Evolutionary conservation across 768 basidiomycete genomes (phyloP).

Genomic region (Jaapia argillacea): DNA sequence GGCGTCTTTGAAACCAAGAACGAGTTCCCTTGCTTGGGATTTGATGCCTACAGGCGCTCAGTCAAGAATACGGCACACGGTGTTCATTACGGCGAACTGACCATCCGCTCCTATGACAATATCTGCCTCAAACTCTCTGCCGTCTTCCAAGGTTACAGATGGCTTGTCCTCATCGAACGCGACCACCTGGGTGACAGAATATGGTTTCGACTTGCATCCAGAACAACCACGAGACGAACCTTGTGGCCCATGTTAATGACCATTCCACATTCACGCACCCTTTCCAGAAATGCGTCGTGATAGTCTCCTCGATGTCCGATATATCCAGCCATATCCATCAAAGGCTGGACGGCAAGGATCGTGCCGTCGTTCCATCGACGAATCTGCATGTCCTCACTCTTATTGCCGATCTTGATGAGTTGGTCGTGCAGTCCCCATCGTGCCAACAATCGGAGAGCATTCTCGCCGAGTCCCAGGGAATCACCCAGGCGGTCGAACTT

Average conservation of each 20-base stretch:
- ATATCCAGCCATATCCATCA: neutral
- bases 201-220: neutral
- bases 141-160: conserved; percentile 8
- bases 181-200: neutral
- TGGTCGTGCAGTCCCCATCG: neutral
- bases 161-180: neutral
- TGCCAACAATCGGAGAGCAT: neutral
- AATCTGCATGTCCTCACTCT: neutral
- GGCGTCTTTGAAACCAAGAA: neutral
- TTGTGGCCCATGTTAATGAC: neutral
- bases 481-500: neutral
- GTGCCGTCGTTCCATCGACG: neutral
- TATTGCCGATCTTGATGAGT: neutral
- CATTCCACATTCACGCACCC: neutral
- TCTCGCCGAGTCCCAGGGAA: neutral
- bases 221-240: neutral
- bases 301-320: neutral
- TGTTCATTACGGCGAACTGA: conserved; percentile 1
- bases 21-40: neutral
- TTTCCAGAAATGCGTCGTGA: neutral
- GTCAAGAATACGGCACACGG: no score
- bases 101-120: conserved; percentile 13
- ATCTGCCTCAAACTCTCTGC: conserved; percentile 8
- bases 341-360: neutral
- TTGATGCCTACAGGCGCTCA: neutral